Conservation (phyloP, 2,329 filamentous ascomycete genomes). For the Graphiopsis chlorocephala region DNA sequence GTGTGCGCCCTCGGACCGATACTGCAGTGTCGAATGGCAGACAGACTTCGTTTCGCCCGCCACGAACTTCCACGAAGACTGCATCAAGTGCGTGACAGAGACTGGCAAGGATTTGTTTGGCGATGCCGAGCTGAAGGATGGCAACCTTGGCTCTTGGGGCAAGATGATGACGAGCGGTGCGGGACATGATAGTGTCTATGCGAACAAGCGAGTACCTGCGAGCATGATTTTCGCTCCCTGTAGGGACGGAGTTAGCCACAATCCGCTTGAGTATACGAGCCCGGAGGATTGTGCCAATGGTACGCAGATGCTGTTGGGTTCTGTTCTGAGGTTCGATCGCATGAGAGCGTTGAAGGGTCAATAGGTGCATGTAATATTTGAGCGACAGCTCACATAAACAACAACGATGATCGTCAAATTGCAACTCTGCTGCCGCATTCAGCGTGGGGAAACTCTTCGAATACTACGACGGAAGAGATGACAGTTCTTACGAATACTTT, state of each 20-base stretch:
- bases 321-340: constrained; percentile 50
- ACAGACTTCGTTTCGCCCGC: constrained; percentile 63
- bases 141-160: constrained; percentile 31
- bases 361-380: background rate
- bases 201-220: constrained; percentile 44
- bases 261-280: constrained; percentile 45
- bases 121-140: constrained; percentile 41
- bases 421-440: background rate
- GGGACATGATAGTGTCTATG: constrained; percentile 58
- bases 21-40: constrained; percentile 55
- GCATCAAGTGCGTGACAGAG: constrained; percentile 62
- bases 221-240: constrained; percentile 51
- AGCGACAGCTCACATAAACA: background rate
- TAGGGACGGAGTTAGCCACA: constrained; percentile 48
- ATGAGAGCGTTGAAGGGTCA: constrained; percentile 33
- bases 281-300: constrained; percentile 48
- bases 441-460: too few species aligned
- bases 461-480: too few species aligned
- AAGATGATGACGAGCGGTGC: constrained; percentile 61
- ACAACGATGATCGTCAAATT: background rate
- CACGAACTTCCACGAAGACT: constrained; percentile 64
- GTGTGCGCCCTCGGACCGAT: constrained; percentile 31
- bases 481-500: too few species aligned
- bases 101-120: constrained; percentile 56
- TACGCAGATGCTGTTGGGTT: constrained; percentile 50